Percentiles rank a stretch among this genome's conserved stretches.
These are phyloP conservation scores for Pythium dissotocum DNA, from an alignment of 352 stramenopile species.

Conservation along the genomic window DNA sequence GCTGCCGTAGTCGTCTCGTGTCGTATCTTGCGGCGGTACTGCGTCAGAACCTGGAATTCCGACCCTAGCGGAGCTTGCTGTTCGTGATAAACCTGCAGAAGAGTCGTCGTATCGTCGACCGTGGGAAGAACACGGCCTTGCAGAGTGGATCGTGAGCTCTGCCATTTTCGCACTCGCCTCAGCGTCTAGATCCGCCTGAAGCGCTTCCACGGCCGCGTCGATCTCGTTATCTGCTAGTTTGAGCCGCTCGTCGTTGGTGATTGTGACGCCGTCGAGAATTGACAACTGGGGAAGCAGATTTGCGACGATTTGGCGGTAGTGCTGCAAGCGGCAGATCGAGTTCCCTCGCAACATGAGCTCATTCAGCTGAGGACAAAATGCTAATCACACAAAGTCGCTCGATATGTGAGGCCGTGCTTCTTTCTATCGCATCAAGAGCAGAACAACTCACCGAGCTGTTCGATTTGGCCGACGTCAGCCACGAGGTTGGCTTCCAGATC, in stretches of 20 bases:
- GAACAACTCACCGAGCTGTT: slow-evolving; percentile 61
- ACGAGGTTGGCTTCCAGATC: slow-evolving; percentile 77
- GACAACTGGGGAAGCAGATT: slow-evolving; percentile 75
- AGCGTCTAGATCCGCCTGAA: slow-evolving; percentile 24
- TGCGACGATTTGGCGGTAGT: slow-evolving; percentile 66
- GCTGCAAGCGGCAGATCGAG: slow-evolving; percentile 50
- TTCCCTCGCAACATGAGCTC: slow-evolving; percentile 67
- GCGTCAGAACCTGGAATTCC: neutral
- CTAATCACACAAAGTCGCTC: slow-evolving; percentile 18
- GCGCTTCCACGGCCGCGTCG: slow-evolving; percentile 41
- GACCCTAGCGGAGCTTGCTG: slow-evolving; percentile 7
- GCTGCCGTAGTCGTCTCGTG: slow-evolving; percentile 58
- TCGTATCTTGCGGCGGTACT: neutral
- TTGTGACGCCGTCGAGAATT: slow-evolving; percentile 49
- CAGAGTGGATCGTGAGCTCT: slow-evolving; percentile 3
- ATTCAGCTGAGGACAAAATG: slow-evolving; percentile 67
- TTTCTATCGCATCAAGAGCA: neutral
- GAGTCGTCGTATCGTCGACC: slow-evolving; percentile 10
- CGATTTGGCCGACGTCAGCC: slow-evolving; percentile 69
- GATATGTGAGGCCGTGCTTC: neutral
- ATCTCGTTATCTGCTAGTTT: slow-evolving; percentile 55
- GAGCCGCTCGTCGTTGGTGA: slow-evolving; percentile 39
- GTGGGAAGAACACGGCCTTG: slow-evolving; percentile 20
- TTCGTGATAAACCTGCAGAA: neutral
- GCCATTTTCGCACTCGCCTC: neutral